Evolutionary conservation across 2,329 filamentous ascomycete genomes (phyloP).

Genomic region (Alternaria burnsii): DNA sequence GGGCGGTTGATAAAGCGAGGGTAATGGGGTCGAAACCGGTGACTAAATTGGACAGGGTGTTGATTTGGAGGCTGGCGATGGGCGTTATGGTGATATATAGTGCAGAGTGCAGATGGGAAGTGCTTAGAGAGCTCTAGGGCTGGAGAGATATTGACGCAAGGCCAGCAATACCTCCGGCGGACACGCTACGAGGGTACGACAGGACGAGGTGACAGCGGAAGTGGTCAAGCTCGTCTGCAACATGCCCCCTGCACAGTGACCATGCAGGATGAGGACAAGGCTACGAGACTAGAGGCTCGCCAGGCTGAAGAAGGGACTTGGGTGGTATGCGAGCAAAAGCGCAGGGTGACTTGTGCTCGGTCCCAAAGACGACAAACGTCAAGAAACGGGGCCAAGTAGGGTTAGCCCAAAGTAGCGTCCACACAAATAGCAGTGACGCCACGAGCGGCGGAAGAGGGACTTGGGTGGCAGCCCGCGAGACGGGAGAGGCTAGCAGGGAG

Average conservation of each 20-base stretch:
- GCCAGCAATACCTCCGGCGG: constrained; percentile 30
- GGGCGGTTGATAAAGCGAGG: constrained; percentile 43
- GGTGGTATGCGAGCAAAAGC: constrained; percentile 43
- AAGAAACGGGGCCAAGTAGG: constrained; percentile 41
- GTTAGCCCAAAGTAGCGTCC: constrained; percentile 34
- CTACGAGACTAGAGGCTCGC: constrained; percentile 40
- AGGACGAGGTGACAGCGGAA: constrained; percentile 46
- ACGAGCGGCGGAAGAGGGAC: constrained; percentile 40
- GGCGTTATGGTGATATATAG: constrained; percentile 50
- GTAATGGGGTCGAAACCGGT: constrained; percentile 45
- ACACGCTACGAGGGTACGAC: constrained; percentile 37
- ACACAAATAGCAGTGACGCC: constrained; percentile 50
- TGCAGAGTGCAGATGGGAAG: constrained; percentile 35
- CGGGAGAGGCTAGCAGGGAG: constrained; percentile 49
- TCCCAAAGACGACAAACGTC: constrained; percentile 41
- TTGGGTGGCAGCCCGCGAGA: constrained; percentile 46
- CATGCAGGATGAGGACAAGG: constrained; percentile 51
- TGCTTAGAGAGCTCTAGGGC: constrained; percentile 45
- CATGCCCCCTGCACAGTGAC: constrained; percentile 45
- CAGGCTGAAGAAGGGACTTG: constrained; percentile 37
- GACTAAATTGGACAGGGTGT: constrained; percentile 38
- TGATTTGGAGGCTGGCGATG: constrained; percentile 40
- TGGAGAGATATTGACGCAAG: constrained; percentile 42
- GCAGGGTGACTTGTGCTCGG: constrained; percentile 50
- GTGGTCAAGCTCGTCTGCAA: constrained; percentile 46